Conservation (phyloP, 225 moss, liverwort and hornwort genomes). For the Pseudisothecium myosuroides region DNA sequence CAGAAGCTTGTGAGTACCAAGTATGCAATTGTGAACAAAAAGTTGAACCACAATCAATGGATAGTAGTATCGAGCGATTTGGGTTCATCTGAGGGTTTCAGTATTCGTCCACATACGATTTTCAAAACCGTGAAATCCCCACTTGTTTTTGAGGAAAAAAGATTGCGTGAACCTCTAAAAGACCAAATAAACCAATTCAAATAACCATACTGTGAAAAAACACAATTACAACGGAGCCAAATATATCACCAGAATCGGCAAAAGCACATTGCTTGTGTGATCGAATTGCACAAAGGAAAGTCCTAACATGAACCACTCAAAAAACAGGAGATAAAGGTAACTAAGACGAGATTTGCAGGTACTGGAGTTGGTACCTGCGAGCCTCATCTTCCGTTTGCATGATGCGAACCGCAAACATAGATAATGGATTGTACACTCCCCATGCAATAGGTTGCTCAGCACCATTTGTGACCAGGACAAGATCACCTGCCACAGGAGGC, state of each 20-base stretch:
- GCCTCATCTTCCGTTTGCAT: conserved; percentile 77
- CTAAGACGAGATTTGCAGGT: not conserved
- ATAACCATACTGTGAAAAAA: not conserved
- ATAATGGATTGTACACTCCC: conserved; percentile 73
- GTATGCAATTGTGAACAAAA: not conserved
- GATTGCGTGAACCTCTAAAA: not conserved
- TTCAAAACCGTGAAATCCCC: not conserved
- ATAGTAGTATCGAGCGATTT: not conserved
- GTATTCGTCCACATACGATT: not conserved
- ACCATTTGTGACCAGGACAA: conserved; percentile 65
- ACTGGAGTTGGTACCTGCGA: conserved; percentile 13
- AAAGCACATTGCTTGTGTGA: not conserved
- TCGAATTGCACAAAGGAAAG: not conserved
- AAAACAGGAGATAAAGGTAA: not conserved
- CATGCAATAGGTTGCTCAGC: conserved; percentile 64
- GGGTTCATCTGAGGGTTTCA: not conserved
- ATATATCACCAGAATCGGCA: not conserved
- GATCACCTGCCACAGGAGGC: conserved; percentile 62
- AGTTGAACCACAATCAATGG: not conserved
- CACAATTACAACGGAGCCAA: not conserved
- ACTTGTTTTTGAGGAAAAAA: not conserved
- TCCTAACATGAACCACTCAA: not conserved
- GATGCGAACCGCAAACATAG: conserved; percentile 72
- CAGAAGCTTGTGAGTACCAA: conserved; percentile 1
- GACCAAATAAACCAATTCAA: not conserved